Evolutionary conservation across 768 basidiomycete genomes (phyloP).

Genomic region (Lentinula boryana): DNA sequence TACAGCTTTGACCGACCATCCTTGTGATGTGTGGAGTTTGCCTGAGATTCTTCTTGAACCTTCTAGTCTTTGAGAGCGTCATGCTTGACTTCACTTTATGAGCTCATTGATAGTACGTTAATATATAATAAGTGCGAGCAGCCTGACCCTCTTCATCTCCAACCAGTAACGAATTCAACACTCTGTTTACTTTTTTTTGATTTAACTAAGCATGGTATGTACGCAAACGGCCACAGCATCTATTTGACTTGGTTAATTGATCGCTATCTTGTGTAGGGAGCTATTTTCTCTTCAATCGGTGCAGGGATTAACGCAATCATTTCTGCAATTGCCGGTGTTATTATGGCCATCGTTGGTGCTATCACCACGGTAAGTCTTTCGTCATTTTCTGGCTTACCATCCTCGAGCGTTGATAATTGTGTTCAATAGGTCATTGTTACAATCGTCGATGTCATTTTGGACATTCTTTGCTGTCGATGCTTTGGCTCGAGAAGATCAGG

Average conservation of each 20-base stretch:
- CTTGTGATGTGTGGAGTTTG: neutral
- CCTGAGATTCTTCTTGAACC: neutral
- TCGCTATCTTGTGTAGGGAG: constrained; percentile 33
- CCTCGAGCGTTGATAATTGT: neutral
- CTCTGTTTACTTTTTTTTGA: neutral
- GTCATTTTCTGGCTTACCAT: neutral
- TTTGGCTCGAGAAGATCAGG: constrained; percentile 29
- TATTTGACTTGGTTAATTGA: neutral
- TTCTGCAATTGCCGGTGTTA: constrained; percentile 50
- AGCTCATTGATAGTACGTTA: neutral
- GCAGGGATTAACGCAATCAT: constrained; percentile 53
- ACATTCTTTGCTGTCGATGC: constrained; percentile 48
- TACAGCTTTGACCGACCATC: neutral
- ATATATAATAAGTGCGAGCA: neutral
- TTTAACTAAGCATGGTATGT: neutral
- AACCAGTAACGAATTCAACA: neutral
- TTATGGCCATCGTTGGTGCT: constrained; percentile 54
- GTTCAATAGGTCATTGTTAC: constrained; percentile 50
- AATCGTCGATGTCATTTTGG: constrained; percentile 56
- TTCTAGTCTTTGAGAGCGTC: neutral
- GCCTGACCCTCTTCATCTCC: neutral
- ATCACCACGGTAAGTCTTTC: constrained; percentile 48
- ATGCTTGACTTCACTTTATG: neutral
- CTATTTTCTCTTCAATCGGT: constrained; percentile 62
- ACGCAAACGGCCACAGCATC: neutral